Conservation (phyloP, 1,284 basidiomycete species). For the Tremellales sp. region DNA sequence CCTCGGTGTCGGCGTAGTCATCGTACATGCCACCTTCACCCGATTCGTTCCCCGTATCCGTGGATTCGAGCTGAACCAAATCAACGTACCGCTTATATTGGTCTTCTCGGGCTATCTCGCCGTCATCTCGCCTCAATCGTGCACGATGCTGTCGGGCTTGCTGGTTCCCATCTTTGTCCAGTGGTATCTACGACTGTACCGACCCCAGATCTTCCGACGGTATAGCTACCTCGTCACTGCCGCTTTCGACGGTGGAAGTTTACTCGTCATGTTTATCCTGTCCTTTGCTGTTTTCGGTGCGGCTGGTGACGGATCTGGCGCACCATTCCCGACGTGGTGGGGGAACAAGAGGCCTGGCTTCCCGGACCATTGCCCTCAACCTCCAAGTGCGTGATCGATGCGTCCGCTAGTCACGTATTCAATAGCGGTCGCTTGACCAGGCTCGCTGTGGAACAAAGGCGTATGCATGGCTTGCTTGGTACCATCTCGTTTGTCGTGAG, state of each 20-base stretch:
- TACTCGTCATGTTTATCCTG: constrained; percentile 49
- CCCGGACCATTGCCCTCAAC: constrained; percentile 22
- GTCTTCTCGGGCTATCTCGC: constrained; percentile 13
- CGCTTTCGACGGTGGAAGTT: constrained; percentile 46
- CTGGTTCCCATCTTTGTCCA: constrained; percentile 21
- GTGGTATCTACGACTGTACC: constrained; percentile 17
- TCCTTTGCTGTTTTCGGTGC: constrained; percentile 36
- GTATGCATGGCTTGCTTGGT: too few relatives aligned
- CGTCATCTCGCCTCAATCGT: constrained; percentile 18
- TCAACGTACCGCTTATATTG: constrained; percentile 17
- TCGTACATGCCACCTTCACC: constrained; percentile 11
- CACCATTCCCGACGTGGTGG: constrained; percentile 26
- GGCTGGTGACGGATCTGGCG: constrained; percentile 7
- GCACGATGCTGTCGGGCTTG: constrained; percentile 10
- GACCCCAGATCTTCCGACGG: constrained; percentile 16
- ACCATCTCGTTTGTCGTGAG: too few relatives aligned
- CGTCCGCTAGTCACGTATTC: too few relatives aligned
- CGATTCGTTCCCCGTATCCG: constrained; percentile 14
- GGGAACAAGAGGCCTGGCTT: constrained; percentile 19
- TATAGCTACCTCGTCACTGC: constrained; percentile 24
- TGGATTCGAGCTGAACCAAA: constrained; percentile 3
- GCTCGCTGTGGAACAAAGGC: too few relatives aligned
- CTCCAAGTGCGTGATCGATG: too few relatives aligned
- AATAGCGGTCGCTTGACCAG: too few relatives aligned
- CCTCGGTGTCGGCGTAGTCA: constrained; percentile 13